A percentile compares a stretch with the other conserved stretches of the same genome.
phyloP scores from a whole-genome alignment of 176 grass and related monocot genomes.

The Cymbopogon citratus region DNA sequence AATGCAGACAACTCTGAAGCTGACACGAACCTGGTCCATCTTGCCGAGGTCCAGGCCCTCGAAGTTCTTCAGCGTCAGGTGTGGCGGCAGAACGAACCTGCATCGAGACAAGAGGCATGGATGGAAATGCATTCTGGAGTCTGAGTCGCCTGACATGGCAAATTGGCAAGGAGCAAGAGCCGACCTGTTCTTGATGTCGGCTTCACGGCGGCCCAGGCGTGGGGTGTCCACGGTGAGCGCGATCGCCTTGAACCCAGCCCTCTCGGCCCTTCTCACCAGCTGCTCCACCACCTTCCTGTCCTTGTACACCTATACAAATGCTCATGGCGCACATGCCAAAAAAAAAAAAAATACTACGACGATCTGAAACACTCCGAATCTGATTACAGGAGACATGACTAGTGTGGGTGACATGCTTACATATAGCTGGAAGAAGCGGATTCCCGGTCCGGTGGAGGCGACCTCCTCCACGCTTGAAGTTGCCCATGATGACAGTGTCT shows the following conservation, averaged over 20 bases:
- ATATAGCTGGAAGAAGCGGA: slow-evolving; percentile 97
- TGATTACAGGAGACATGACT: not conserved
- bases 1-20: not conserved
- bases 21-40: slow-evolving; percentile 64
- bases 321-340: not conserved
- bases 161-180: not conserved
- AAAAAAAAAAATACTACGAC: not conserved
- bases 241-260: slow-evolving; percentile 95
- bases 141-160: not conserved
- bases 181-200: slow-evolving; percentile 94
- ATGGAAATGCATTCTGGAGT: not conserved
- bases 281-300: slow-evolving; percentile 87
- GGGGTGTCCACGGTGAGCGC: slow-evolving; percentile 94
- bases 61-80: slow-evolving; percentile 89
- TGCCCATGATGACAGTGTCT: slow-evolving; percentile 98
- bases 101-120: not conserved
- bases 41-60: slow-evolving; percentile 86
- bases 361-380: too few relatives aligned
- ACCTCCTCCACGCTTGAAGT: slow-evolving; percentile 98
- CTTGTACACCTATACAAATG: slow-evolving; percentile 75
- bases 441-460: slow-evolving; percentile 90
- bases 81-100: slow-evolving; percentile 88
- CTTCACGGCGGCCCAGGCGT: slow-evolving; percentile 85
- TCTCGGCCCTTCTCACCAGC: slow-evolving; percentile 87
- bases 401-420: slow-evolving; percentile 27